Evolutionary conservation across 192 early-diverging fungal genomes (phyloP).

Genomic region (Allomyces javanicus): DNA sequence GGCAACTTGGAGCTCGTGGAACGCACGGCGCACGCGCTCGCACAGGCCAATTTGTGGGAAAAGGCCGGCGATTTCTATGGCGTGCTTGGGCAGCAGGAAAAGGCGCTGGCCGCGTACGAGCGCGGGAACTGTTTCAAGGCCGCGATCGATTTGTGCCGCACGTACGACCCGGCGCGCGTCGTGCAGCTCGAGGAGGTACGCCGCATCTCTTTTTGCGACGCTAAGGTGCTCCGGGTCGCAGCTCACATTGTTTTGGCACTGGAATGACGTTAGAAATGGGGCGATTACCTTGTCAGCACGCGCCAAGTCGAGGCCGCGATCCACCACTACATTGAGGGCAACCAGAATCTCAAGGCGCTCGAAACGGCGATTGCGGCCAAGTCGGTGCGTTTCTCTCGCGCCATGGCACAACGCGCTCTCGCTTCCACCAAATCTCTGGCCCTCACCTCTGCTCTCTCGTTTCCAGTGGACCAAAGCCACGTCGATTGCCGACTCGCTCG

Average conservation of each 20-base stretch:
- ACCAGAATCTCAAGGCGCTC: conserved; percentile 31
- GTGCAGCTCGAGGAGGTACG: conserved; percentile 32
- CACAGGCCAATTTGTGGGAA: conserved; percentile 31
- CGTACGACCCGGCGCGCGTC: conserved; percentile 29
- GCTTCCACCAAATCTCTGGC: neutral
- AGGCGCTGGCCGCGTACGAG: conserved; percentile 36
- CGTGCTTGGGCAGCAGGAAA: conserved; percentile 26
- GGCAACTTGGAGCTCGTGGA: conserved; percentile 33
- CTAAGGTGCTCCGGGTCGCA: neutral
- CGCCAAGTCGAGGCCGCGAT: conserved; percentile 45
- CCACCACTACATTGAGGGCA: conserved; percentile 46
- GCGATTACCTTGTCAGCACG: conserved; percentile 33
- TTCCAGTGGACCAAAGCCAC: conserved; percentile 43
- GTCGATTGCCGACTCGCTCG: conserved; percentile 32
- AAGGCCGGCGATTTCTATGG: conserved; percentile 42
- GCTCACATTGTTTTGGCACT: neutral
- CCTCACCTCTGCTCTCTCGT: neutral
- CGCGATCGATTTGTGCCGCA: conserved; percentile 32
- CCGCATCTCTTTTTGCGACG: neutral
- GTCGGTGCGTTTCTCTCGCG: conserved; percentile 13
- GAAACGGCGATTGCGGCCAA: conserved; percentile 31
- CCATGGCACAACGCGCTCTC: neutral
- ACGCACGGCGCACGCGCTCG: conserved; percentile 27
- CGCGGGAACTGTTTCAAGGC: conserved; percentile 35
- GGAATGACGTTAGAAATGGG: conserved; percentile 25